Conservation (phyloP, 2,329 filamentous ascomycete genomes). For the Trichoderma lentiforme region DNA sequence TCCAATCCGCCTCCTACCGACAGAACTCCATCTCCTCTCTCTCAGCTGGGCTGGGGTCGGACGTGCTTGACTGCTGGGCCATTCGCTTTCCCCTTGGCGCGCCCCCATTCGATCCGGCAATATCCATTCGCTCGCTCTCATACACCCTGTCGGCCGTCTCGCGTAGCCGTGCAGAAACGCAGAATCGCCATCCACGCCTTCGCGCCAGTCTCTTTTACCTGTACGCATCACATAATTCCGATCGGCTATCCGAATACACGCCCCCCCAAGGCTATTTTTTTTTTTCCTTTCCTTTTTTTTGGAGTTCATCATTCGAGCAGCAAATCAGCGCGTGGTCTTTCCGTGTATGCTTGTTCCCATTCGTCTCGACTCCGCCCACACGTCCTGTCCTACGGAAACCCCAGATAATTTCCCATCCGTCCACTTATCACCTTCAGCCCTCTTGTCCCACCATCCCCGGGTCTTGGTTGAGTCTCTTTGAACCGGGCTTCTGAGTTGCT, state of each 20-base stretch:
- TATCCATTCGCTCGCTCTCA: constrained; percentile 4
- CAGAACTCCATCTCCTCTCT: constrained; percentile 2
- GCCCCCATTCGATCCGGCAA: background rate
- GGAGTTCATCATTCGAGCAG: constrained; percentile 19
- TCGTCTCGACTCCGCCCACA: constrained; percentile 9
- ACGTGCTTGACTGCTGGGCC: background rate
- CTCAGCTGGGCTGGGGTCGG: constrained; percentile 19
- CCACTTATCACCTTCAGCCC: constrained; percentile 26
- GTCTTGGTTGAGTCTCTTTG: background rate
- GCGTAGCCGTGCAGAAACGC: background rate
- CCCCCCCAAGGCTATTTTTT: constrained; percentile 4
- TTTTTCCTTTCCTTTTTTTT: background rate
- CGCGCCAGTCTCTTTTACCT: constrained; percentile 9
- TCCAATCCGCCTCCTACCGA: background rate
- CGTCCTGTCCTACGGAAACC: constrained; percentile 25
- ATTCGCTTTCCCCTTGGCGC: background rate
- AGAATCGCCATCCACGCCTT: constrained; percentile 8
- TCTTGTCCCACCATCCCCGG: constrained; percentile 30
- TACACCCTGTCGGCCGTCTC: constrained; percentile 12
- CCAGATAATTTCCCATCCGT: constrained; percentile 27
- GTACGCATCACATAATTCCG: constrained; percentile 10
- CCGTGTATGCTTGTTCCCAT: constrained; percentile 13
- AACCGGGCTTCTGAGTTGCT: constrained; percentile 22
- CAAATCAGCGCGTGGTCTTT: constrained; percentile 15
- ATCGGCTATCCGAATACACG: constrained; percentile 7